Percentiles rank a stretch among this genome's conserved stretches.
Evolutionary conservation across 1,284 basidiomycete species (phyloP).

Genomic region (Stygiomarasmius scandens): DNA sequence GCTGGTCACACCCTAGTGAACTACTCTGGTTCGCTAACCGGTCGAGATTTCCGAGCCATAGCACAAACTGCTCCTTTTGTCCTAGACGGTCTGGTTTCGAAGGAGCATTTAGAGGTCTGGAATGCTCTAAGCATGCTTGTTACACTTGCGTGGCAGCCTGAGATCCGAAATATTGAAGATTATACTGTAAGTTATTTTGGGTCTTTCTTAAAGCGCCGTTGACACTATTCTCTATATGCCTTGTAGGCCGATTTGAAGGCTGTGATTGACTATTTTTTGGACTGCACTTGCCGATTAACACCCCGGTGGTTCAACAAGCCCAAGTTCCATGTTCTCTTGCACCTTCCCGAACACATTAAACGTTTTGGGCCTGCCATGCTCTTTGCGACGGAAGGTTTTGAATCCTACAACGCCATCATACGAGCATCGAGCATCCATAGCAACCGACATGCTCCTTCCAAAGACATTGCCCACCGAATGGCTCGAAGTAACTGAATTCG

Average conservation of each 20-base stretch:
- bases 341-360: slow-evolving; percentile 34
- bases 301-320: slow-evolving; percentile 41
- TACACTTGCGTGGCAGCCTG: slow-evolving; percentile 38
- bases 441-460: slow-evolving; percentile 45
- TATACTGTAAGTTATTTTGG: slow-evolving; percentile 29
- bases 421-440: slow-evolving; percentile 40
- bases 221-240: not conserved
- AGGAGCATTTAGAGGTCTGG: slow-evolving; percentile 30
- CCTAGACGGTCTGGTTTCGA: slow-evolving; percentile 31
- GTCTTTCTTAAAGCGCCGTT: not conserved
- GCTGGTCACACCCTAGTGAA: slow-evolving; percentile 34
- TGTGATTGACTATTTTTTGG: slow-evolving; percentile 33
- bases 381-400: slow-evolving; percentile 46
- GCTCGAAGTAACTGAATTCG: slow-evolving; percentile 35
- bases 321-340: slow-evolving; percentile 40
- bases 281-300: slow-evolving; percentile 28
- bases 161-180: slow-evolving; percentile 32
- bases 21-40: slow-evolving; percentile 37
- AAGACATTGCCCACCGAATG: slow-evolving; percentile 41
- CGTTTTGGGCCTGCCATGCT: slow-evolving; percentile 41
- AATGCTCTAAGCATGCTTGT: slow-evolving; percentile 30
- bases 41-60: slow-evolving; percentile 37
- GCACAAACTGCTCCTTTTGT: slow-evolving; percentile 41
- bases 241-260: slow-evolving; percentile 21
- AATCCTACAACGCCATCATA: slow-evolving; percentile 50